phyloP scores from a whole-genome alignment of 768 basidiomycete species.

The Lentinula aciculospora region DNA sequence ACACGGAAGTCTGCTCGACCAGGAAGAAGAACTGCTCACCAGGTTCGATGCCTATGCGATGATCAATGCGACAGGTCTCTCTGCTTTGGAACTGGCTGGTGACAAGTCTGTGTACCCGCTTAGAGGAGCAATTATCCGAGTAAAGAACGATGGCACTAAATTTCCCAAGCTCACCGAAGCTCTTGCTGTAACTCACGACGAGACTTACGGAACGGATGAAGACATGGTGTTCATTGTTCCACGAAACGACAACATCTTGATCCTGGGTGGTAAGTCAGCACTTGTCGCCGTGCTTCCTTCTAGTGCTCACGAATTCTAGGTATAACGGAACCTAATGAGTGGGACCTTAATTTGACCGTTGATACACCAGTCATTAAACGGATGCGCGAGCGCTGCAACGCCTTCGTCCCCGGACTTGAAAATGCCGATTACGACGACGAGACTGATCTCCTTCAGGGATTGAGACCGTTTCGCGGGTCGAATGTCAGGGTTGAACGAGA shows the following conservation, averaged over 20 bases:
- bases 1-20: conserved; percentile 23
- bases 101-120: conserved; percentile 29
- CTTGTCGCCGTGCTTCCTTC: conserved; percentile 8
- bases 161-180: conserved; percentile 28
- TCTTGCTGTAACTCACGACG: conserved; percentile 26
- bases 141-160: conserved; percentile 27
- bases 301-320: conserved; percentile 7
- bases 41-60: conserved; percentile 24
- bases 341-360: conserved; percentile 20
- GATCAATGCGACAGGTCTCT: conserved; percentile 31
- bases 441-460: conserved; percentile 21
- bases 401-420: conserved; percentile 20
- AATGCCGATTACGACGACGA: conserved; percentile 20
- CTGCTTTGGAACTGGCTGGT: conserved; percentile 22
- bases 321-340: conserved; percentile 20
- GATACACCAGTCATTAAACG: conserved; percentile 22
- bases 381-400: conserved; percentile 23
- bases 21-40: conserved; percentile 18
- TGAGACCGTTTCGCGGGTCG: conserved; percentile 20
- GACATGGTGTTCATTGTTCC: conserved; percentile 30
- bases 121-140: conserved; percentile 29
- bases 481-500: conserved; percentile 25
- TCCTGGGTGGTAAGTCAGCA: conserved; percentile 19
- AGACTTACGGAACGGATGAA: conserved; percentile 21
- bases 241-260: conserved; percentile 28